Evolutionary conservation across 108 stramenopile genomes (phyloP), one percentile per base, ranked within the genome.

Genomic region (Stephanodiscus minutulus): DNA sequence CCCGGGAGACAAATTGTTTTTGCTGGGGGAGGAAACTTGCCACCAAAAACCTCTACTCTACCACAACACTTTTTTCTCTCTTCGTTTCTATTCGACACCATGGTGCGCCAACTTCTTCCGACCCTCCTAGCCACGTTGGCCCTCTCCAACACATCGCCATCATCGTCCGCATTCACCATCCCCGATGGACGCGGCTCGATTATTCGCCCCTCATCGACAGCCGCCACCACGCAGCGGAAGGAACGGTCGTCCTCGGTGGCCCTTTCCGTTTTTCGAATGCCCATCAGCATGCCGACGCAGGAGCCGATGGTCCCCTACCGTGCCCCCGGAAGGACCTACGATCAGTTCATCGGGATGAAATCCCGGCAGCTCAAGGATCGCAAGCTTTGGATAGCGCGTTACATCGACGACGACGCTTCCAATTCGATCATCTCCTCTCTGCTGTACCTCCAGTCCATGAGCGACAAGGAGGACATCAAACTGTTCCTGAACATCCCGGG

Each of bases 401-500:
- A 87, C 76, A 95, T 98, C 66, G 96, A 96, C 72, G 93, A 96
- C 24, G 83, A 95, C 58, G 83, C 85, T 22, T 91, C 96, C 62
- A 98, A 98, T 68, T 82, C 86, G 72, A 86, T 97, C 67, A 96
- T 96, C 60, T 84, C 91, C 39, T 88, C 85, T 36, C 76, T 97
- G 21, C 81, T 95, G 21, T 95, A 81, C 59, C 82, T 97, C 58
- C 81, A 90, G 25, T 78, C 88, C 43, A 84, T 96, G 61, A 70
- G 74, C 74, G 64, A 82, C 36, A 76, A 58, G 17, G 78, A 83
- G 55, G 74, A 80, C 20, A 96, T 98, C 50, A 74, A 82, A 60
- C 73, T 98, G 15, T 98, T 95, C 70, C 87, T 97, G 65, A 97
- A 97, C 66, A 82, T 90, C 55, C 96, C 96, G 28, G 97, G 97